Conservation (phyloP, 2,329 filamentous ascomycete genomes). For the Saccharata proteae region DNA sequence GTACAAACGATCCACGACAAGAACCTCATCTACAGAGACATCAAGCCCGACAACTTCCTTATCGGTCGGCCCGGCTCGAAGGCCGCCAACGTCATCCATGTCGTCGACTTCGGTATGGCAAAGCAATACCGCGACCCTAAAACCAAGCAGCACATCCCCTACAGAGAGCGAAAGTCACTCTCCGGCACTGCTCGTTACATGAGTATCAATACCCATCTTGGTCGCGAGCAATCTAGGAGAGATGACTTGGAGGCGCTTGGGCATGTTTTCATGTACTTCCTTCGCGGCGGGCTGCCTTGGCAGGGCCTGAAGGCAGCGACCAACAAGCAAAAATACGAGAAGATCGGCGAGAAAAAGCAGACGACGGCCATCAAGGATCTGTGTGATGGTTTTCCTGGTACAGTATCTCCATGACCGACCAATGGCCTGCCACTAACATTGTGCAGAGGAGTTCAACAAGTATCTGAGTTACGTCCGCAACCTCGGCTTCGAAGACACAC, state of each 20-base stretch:
- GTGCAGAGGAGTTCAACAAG: conserved; percentile 81
- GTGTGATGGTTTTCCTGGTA: conserved; percentile 82
- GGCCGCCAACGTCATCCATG: conserved; percentile 94
- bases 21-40: conserved; percentile 97
- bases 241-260: conserved; percentile 85
- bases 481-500: conserved; percentile 94
- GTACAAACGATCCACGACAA: conserved; percentile 96
- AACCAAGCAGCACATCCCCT: conserved; percentile 97
- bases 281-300: conserved; percentile 54
- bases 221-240: conserved; percentile 86
- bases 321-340: conserved; percentile 97
- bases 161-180: conserved; percentile 90
- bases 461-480: conserved; percentile 96
- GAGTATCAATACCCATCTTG: conserved; percentile 98
- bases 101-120: conserved; percentile 98
- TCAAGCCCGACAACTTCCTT: conserved; percentile 98
- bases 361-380: conserved; percentile 94
- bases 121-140: conserved; percentile 99
- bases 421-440: conserved; percentile 17
- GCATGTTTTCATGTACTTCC: conserved; percentile 60
- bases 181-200: conserved; percentile 97
- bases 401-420: conserved; percentile 12
- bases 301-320: conserved; percentile 57
- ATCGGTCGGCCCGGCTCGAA: conserved; percentile 88
- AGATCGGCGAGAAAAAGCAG: conserved; percentile 99